A percentile compares a stretch with the other conserved stretches of the same genome.
Conservation (phyloP, 1,284 basidiomycete genomes). For the Cutaneotrichosporon cavernicola region DNA sequence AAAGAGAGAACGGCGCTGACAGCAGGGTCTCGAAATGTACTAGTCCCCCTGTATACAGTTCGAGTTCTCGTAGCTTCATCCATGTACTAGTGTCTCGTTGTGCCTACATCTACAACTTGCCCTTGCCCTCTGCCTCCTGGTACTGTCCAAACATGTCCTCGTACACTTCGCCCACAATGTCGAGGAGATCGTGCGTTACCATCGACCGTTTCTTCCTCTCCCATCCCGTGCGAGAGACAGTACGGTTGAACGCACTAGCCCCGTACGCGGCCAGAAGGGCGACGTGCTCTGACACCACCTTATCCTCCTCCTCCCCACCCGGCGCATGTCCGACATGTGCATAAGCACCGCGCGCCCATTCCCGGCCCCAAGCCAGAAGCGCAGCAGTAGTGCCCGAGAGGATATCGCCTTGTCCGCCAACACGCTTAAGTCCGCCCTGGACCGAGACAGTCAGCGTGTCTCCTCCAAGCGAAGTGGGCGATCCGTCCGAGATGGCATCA, state of each 20-base stretch:
- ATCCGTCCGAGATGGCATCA: slow-evolving; percentile 58
- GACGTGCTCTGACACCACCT: slow-evolving; percentile 58
- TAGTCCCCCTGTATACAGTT: no score
- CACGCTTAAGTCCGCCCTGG: slow-evolving; percentile 81
- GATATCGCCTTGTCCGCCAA: slow-evolving; percentile 94
- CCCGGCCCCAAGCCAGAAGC: slow-evolving; percentile 90
- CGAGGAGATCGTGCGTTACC: slow-evolving; percentile 85
- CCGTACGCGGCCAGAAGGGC: slow-evolving; percentile 84
- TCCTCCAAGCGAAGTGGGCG: slow-evolving; percentile 29
- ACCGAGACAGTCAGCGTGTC: slow-evolving; percentile 21
- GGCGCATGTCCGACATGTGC: slow-evolving; percentile 57
- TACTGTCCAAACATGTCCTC: slow-evolving; percentile 64
- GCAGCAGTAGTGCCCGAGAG: slow-evolving; percentile 82
- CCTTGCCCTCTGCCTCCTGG: slow-evolving; percentile 15
- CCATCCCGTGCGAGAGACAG: slow-evolving; percentile 74
- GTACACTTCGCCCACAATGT: slow-evolving; percentile 72
- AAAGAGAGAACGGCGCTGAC: slow-evolving; percentile 17
- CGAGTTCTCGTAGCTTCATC: background rate
- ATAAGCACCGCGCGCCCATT: slow-evolving; percentile 78
- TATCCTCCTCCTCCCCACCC: slow-evolving; percentile 51
- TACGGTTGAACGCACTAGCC: slow-evolving; percentile 82
- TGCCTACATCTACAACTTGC: slow-evolving; percentile 6
- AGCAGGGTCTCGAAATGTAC: slow-evolving; percentile 80
- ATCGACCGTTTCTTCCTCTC: slow-evolving; percentile 72
- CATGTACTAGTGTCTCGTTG: background rate